A percentile compares a stretch with the other conserved stretches of the same genome.
Conservation (phyloP, 2,329 filamentous ascomycete species). For the Neoscytalidium dimidiatum region DNA sequence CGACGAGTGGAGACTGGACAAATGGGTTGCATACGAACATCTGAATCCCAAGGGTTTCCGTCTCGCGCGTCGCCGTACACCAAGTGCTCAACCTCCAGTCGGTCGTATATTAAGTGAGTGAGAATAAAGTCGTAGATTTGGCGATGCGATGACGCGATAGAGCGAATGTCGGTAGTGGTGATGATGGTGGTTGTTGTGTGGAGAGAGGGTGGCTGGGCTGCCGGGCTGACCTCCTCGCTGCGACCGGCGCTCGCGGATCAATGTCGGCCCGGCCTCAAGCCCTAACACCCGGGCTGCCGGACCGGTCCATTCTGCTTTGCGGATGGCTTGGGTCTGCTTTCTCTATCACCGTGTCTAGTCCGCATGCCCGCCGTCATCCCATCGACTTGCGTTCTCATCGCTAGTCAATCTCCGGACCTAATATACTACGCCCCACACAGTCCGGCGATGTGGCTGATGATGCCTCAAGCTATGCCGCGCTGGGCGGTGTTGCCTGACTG, state of each 20-base stretch:
- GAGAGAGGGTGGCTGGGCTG: background rate
- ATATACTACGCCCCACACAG: too few species aligned
- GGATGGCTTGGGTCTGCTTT: too few species aligned
- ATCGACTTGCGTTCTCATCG: background rate
- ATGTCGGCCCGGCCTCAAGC: too few species aligned
- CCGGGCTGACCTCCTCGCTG: background rate
- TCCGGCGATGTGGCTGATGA: background rate
- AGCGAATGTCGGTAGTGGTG: background rate
- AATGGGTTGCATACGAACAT: background rate
- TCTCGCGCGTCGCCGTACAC: background rate
- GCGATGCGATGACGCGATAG: background rate
- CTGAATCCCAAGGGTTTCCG: background rate
- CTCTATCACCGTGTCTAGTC: too few species aligned
- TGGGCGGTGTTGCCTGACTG: constrained; percentile 11
- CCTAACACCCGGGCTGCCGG: too few species aligned
- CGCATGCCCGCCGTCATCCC: too few species aligned
- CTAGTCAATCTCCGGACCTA: too few species aligned
- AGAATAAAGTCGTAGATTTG: background rate
- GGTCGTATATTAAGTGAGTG: background rate
- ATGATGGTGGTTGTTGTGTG: background rate
- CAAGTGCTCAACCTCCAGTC: background rate
- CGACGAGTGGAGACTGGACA: background rate
- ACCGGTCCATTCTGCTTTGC: too few species aligned
- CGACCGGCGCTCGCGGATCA: background rate
- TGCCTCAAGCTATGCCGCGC: background rate